phyloP scores from a whole-genome alignment of 805 yeast genomes.

The Lachancea thermotolerans region DNA sequence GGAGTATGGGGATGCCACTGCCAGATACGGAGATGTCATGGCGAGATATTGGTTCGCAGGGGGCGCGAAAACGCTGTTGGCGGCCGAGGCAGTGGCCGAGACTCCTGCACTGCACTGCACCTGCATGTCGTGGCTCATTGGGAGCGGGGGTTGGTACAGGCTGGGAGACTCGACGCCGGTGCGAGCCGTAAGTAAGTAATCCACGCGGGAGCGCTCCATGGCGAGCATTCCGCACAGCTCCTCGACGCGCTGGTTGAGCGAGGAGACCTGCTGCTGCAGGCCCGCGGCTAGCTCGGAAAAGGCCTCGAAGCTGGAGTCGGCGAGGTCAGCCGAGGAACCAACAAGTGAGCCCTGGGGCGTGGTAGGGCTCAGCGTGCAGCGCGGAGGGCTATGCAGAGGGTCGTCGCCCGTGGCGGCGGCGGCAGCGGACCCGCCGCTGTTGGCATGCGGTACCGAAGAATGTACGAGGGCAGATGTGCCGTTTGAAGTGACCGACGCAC shows the following conservation, averaged over 20 bases:
- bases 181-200: background rate
- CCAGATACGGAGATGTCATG: constrained; percentile 1
- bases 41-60: background rate
- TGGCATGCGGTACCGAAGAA: no score
- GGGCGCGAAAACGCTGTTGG: background rate
- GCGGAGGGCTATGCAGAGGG: constrained; percentile 1
- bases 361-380: constrained; percentile 1
- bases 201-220: constrained; percentile 4
- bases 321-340: constrained; percentile 2
- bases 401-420: background rate
- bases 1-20: background rate
- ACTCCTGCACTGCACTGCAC: no score
- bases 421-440: background rate
- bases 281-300: constrained; percentile 5
- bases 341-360: background rate
- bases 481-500: no score
- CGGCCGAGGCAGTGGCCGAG: background rate
- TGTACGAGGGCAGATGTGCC: no score
- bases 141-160: background rate
- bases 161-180: background rate
- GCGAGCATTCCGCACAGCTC: constrained; percentile 3
- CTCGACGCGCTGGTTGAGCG: constrained; percentile 3
- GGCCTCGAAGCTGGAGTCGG: constrained; percentile 4
- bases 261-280: constrained; percentile 4
- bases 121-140: no score